A percentile compares a stretch with the other conserved stretches of the same genome.
These are phyloP conservation scores for Metschnikowia matae DNA, from an alignment of 805 yeast genomes.

Conservation along the genomic window DNA sequence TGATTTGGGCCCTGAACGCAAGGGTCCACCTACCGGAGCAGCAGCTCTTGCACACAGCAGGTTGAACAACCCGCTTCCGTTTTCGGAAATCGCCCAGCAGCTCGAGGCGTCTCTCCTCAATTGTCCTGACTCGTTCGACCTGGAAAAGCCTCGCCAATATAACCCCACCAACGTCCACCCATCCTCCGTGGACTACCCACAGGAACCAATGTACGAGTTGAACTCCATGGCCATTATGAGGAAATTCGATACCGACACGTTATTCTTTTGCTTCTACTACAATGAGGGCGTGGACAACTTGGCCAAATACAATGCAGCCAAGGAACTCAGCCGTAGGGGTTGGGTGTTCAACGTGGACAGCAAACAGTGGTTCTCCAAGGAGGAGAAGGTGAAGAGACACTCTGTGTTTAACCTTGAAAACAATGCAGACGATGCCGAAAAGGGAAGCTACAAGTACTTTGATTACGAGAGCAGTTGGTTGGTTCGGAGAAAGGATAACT, in stretches of 20 bases:
- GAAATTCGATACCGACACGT: slow-evolving; percentile 79
- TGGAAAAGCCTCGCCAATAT: slow-evolving; percentile 77
- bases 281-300: slow-evolving; percentile 39
- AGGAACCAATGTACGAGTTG: slow-evolving; percentile 68
- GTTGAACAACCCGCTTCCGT: slow-evolving; percentile 49
- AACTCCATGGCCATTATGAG: slow-evolving; percentile 58
- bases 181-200: slow-evolving; percentile 86
- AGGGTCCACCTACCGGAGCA: slow-evolving; percentile 4
- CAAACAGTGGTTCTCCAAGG: slow-evolving; percentile 77
- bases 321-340: slow-evolving; percentile 71
- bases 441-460: slow-evolving; percentile 68
- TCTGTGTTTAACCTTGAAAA: slow-evolving; percentile 19
- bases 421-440: slow-evolving; percentile 35
- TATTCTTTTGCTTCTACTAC: slow-evolving; percentile 90
- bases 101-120: slow-evolving; percentile 77
- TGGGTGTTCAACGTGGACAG: slow-evolving; percentile 76
- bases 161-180: slow-evolving; percentile 82
- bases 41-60: slow-evolving; percentile 37
- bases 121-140: slow-evolving; percentile 91
- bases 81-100: slow-evolving; percentile 49
- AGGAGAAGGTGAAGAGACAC: slow-evolving; percentile 45
- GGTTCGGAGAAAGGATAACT: slow-evolving; percentile 41
- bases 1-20: not conserved
- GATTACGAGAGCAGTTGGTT: slow-evolving; percentile 68
- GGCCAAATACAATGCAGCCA: slow-evolving; percentile 57